phyloP scores from a whole-genome alignment of 1,139 yeast genomes.

The Protomyces inouyei region DNA sequence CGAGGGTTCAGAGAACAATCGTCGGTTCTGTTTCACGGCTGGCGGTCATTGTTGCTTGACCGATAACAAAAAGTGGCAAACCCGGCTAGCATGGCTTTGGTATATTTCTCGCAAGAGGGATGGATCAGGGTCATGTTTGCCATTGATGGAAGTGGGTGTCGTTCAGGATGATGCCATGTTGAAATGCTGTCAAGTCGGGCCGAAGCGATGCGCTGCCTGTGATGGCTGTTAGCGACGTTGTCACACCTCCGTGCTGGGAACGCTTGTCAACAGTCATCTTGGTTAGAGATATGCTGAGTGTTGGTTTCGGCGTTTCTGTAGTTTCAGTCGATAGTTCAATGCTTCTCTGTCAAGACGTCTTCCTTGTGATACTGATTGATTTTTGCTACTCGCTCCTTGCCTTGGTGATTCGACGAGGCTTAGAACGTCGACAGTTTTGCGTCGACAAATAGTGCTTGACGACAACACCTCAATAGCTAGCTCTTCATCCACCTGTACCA shows the following conservation, averaged over 20 bases:
- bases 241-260: neutral
- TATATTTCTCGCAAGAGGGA: too few species aligned
- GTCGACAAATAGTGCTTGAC: too few species aligned
- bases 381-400: too few species aligned
- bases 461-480: too few species aligned
- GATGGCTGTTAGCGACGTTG: neutral
- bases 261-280: neutral
- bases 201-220: neutral
- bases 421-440: too few species aligned
- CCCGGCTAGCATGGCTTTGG: too few species aligned
- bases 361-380: neutral
- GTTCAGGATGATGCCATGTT: neutral
- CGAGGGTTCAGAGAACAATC: too few species aligned
- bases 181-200: neutral
- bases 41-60: too few species aligned
- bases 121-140: neutral
- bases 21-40: too few species aligned
- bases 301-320: neutral
- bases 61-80: too few species aligned
- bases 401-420: too few species aligned
- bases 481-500: neutral
- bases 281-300: neutral
- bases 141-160: neutral
- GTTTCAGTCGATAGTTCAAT: neutral
- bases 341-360: neutral